Percentiles rank a stretch among this genome's conserved stretches.
Conservation (phyloP, 495 filamentous ascomycete genomes). For the Acidiella bohemica region DNA sequence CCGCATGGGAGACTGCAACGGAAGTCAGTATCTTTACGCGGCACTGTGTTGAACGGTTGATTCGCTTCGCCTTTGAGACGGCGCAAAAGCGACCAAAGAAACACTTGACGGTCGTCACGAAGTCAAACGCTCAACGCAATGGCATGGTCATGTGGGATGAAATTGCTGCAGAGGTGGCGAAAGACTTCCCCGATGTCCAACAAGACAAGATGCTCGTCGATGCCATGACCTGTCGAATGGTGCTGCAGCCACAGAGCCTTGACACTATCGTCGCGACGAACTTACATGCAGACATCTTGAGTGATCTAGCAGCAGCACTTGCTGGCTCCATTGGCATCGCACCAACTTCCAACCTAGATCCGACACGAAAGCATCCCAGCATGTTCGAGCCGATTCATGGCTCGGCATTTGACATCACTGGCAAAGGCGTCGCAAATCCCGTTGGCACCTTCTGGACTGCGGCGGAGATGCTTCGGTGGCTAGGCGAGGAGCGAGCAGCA, state of each 20-base stretch:
- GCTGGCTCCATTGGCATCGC: conserved; percentile 30
- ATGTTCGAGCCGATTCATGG: conserved; percentile 61
- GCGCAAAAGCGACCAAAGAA: conserved; percentile 25
- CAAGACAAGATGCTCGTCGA: conserved; percentile 33
- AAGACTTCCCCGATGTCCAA: conserved; percentile 27
- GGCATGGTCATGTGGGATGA: conserved; percentile 34
- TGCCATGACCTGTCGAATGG: conserved; percentile 33
- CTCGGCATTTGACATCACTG: conserved; percentile 55
- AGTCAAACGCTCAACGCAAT: conserved; percentile 30
- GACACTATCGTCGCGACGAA: conserved; percentile 33
- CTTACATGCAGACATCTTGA: conserved; percentile 32
- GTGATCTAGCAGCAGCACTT: conserved; percentile 36
- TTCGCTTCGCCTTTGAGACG: conserved; percentile 31
- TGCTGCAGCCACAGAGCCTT: conserved; percentile 24
- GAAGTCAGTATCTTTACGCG: conserved; percentile 31
- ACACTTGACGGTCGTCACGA: conserved; percentile 32
- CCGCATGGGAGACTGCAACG: conserved; percentile 23
- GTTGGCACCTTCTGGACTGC: conserved; percentile 58
- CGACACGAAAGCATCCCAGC: conserved; percentile 43
- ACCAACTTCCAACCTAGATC: conserved; percentile 50
- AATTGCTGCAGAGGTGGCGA: conserved; percentile 25
- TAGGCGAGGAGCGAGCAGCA: conserved; percentile 44
- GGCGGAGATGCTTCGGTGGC: conserved; percentile 53
- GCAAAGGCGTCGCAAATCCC: conserved; percentile 58
- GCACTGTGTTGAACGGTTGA: conserved; percentile 27